Evolutionary conservation across 1,284 basidiomycete genomes (phyloP), one percentile per base, ranked within the genome.

Genomic region (Leccinum laetum): DNA sequence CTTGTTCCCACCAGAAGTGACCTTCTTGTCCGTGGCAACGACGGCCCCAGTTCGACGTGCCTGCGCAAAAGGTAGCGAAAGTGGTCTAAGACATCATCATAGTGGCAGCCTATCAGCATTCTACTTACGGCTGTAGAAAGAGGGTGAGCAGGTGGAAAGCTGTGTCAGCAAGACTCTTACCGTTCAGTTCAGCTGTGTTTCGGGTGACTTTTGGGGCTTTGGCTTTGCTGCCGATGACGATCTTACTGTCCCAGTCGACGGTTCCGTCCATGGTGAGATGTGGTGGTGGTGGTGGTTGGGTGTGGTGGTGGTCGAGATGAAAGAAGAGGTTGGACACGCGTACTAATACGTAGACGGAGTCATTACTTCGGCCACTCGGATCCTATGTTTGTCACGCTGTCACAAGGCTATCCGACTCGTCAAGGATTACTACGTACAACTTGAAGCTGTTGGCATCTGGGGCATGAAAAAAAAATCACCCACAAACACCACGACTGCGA

Each of bases 21-120:
- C 75, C 72, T 93, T 94, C 83, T 91, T 94, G 77, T 94, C 92
- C 6, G 90, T 93, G 26, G 85, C 83, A 55, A 94, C 87, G 67
- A 92, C 87, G 62, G 88, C 85, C 46, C 91, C 92, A 61, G 82
- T 75, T 72, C 92, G 80, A 57, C 89, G 86, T 66, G 92, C 92
- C 91, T 92, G 69, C 56, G 35, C 8, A 37, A 26, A 35, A 53
- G 6, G 14, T 13, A 13, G 4, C 5, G 26, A 64, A 35, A 56
- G 13, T 49, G 52, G 18, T 26, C 52, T 14, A 55, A 55, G 14
- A 7, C 5, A 53, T 11, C 21, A 32, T 18, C 21, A 14, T 37
- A 14, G 29, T 41, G 32, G 32, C 14, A 8, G 64, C 13, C 26
- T 2, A 21, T 14, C 44, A 55, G 18, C 3, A 60, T 44, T 57